These are phyloP conservation scores for Sindora glabra DNA, from an alignment of 306 rosid genomes.

Conservation along the genomic window DNA sequence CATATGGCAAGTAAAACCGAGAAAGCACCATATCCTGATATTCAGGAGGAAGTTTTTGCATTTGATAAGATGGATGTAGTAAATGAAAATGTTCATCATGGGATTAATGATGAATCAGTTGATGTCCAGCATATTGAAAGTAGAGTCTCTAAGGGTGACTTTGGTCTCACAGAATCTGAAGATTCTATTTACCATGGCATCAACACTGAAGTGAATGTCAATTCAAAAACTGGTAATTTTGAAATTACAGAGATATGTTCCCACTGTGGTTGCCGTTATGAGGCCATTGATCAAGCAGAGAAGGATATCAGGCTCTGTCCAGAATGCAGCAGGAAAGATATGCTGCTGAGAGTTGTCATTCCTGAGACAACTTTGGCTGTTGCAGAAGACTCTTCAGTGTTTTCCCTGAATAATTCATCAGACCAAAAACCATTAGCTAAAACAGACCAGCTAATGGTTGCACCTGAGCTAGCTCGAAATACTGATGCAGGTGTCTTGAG, in stretches of 20 bases:
- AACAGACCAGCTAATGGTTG: conserved; percentile 12
- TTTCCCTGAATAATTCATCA: conserved; percentile 17
- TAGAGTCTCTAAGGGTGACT: conserved; percentile 22
- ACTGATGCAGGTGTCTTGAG: conserved; percentile 25
- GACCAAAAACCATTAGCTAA: conserved; percentile 31
- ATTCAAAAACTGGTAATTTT: conserved; percentile 27
- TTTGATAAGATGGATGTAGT: conserved; percentile 66
- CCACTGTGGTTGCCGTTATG: conserved; percentile 46
- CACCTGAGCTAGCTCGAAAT: conserved; percentile 26
- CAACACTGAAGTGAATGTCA: conserved; percentile 25
- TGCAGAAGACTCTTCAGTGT: conserved; percentile 24
- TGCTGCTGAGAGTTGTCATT: conserved; percentile 21
- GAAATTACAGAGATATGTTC: conserved; percentile 41
- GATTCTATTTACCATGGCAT: conserved; percentile 20
- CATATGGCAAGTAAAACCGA: conserved; percentile 48
- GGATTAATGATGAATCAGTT: conserved; percentile 18
- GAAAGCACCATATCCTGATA: conserved; percentile 41
- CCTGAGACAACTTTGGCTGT: conserved; percentile 28
- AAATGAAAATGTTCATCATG: conserved; percentile 31
- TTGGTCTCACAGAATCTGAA: conserved; percentile 21
- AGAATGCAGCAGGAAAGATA: conserved; percentile 45
- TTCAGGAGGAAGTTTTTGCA: conserved; percentile 57
- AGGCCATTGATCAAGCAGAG: conserved; percentile 26
- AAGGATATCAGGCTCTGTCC: conserved; percentile 35
- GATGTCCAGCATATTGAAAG: conserved; percentile 19